phyloP scores from a whole-genome alignment of 495 filamentous ascomycete genomes.

The Parmelia sp. region DNA sequence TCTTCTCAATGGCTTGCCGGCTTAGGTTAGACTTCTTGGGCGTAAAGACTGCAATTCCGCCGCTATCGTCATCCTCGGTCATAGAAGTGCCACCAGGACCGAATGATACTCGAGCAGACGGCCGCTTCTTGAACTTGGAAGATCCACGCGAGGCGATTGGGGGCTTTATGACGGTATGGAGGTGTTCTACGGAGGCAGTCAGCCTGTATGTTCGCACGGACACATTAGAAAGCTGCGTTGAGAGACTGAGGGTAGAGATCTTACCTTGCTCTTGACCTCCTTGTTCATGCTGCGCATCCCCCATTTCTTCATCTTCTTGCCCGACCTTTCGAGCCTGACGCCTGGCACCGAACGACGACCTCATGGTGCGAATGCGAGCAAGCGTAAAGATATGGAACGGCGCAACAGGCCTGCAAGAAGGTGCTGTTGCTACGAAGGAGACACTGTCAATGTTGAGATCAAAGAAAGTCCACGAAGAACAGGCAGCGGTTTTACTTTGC shows the following conservation, averaged over 20 bases:
- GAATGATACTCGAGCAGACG: conserved; percentile 68
- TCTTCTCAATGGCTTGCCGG: conserved; percentile 64
- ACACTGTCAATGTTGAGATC: no score
- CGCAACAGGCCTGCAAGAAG: no score
- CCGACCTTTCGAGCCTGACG: conserved; percentile 71
- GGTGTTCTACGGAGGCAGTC: conserved; percentile 21
- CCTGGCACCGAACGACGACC: conserved; percentile 59
- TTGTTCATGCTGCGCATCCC: not conserved
- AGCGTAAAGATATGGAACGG: no score
- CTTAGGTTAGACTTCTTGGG: conserved; percentile 67
- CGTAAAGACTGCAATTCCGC: conserved; percentile 52
- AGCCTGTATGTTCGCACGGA: conserved; percentile 16
- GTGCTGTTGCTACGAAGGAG: no score
- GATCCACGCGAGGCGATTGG: conserved; percentile 21
- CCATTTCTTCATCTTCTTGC: conserved; percentile 39
- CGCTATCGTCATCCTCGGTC: conserved; percentile 47
- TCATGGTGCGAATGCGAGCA: conserved; percentile 37
- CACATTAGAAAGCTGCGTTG: conserved; percentile 12
- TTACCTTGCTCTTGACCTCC: conserved; percentile 31
- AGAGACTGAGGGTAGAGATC: not conserved
- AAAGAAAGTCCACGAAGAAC: no score
- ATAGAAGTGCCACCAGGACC: conserved; percentile 54
- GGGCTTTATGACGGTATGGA: conserved; percentile 24
- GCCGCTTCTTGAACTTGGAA: conserved; percentile 57
- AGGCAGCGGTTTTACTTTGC: no score